phyloP scores from a whole-genome alignment of 305 asterid genomes.

The Solanum hybrid region DNA sequence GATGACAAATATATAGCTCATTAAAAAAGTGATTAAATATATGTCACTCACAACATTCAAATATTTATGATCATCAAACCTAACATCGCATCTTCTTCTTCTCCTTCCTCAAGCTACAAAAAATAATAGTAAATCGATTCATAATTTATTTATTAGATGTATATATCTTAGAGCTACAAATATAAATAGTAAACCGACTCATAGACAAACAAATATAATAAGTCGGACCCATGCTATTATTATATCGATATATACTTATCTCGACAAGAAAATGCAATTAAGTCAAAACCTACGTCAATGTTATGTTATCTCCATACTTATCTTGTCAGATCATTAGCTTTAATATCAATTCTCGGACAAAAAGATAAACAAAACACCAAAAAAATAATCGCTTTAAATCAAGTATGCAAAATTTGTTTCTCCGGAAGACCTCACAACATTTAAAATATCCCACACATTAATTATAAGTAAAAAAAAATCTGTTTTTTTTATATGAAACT shows the following conservation, averaged over 20 bases:
- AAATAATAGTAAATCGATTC: too few relatives aligned
- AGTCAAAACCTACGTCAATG: not conserved
- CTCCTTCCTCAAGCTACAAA: not conserved
- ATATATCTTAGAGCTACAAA: not conserved
- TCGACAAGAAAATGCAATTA: too few relatives aligned
- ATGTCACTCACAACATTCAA: not conserved
- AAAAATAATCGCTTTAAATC: not conserved
- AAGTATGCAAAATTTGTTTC: not conserved
- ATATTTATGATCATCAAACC: not conserved
- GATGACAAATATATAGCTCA: not conserved
- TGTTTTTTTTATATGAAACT: not conserved
- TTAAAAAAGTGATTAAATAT: not conserved
- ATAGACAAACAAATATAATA: not conserved
- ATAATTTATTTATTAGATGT: not conserved
- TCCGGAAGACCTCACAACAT: not conserved
- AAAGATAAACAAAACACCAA: not conserved
- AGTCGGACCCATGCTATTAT: not conserved
- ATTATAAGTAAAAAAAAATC: not conserved
- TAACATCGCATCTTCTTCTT: not conserved
- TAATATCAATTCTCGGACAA: not conserved
- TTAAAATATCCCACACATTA: not conserved
- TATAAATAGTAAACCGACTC: not conserved
- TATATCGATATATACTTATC: too few relatives aligned
- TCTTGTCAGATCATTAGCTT: accelerated
- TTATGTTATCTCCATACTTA: not conserved